Evolutionary conservation across 768 basidiomycete genomes (phyloP).

Genomic region (Leucocoprinus leucothites): DNA sequence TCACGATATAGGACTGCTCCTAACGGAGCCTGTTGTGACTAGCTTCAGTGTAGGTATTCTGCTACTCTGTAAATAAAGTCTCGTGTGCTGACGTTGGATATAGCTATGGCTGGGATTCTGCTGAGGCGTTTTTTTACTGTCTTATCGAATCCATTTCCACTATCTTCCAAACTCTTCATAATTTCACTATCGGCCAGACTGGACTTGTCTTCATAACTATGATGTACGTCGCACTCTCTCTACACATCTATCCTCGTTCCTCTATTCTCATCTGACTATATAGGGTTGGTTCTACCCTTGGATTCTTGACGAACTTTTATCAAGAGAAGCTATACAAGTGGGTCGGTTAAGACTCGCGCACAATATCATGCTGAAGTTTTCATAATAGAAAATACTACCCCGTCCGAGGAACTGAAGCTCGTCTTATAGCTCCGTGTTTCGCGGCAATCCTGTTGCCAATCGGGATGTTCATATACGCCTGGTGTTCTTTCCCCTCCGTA

Average conservation of each 20-base stretch:
- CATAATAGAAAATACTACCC: slow-evolving; percentile 29
- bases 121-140: slow-evolving; percentile 72
- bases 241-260: neutral
- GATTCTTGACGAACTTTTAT: slow-evolving; percentile 41
- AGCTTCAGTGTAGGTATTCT: slow-evolving; percentile 64
- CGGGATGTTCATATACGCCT: slow-evolving; percentile 73
- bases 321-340: slow-evolving; percentile 52
- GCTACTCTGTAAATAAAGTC: slow-evolving; percentile 25
- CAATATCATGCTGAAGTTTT: neutral
- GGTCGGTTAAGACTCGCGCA: slow-evolving; percentile 6
- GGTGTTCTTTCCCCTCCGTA: slow-evolving; percentile 52
- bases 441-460: slow-evolving; percentile 51
- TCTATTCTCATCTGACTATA: neutral
- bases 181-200: slow-evolving; percentile 54
- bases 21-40: slow-evolving; percentile 72
- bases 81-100: neutral
- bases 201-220: slow-evolving; percentile 61
- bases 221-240: slow-evolving; percentile 35
- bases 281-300: slow-evolving; percentile 56
- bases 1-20: slow-evolving; percentile 46
- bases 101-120: slow-evolving; percentile 72
- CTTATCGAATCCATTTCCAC: slow-evolving; percentile 48
- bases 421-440: slow-evolving; percentile 54
- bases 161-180: slow-evolving; percentile 54
- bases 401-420: slow-evolving; percentile 50